phyloP scores from a whole-genome alignment of 2,329 filamentous ascomycete genomes.

The Xylariaceae sp. region DNA sequence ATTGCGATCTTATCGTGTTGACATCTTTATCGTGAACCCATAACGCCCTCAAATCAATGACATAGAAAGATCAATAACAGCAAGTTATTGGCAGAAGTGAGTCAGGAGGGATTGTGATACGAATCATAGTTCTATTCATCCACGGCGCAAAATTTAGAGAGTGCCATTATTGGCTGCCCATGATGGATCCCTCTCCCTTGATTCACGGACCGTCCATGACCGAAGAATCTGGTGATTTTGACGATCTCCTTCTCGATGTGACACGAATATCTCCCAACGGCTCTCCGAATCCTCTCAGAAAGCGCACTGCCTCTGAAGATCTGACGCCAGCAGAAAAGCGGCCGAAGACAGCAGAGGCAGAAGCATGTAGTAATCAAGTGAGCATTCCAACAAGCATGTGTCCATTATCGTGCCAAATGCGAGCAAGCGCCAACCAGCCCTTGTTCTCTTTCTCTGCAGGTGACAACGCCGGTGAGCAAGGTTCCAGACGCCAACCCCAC shows the following conservation, averaged over 20 bases:
- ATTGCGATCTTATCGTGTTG: no score
- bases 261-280: neutral
- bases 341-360: neutral
- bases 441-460: slow-evolving; percentile 19
- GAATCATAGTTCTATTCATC: neutral
- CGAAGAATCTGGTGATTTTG: neutral
- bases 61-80: no score
- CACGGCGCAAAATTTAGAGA: neutral
- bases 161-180: neutral
- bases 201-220: neutral
- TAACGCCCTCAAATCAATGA: no score
- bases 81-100: neutral
- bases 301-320: slow-evolving; percentile 3
- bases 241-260: neutral
- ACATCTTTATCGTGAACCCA: no score
- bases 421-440: slow-evolving; percentile 12
- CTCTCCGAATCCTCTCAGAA: neutral
- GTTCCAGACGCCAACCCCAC: neutral
- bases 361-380: neutral
- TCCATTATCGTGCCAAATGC: slow-evolving; percentile 6
- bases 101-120: neutral
- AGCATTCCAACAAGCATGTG: slow-evolving; percentile 4
- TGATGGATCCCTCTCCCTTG: slow-evolving; percentile 5
- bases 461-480: slow-evolving; percentile 18
- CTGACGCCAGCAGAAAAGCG: slow-evolving; percentile 5